These are phyloP conservation scores for Claviceps sp. DNA, from an alignment of 2,329 filamentous ascomycete genomes.

Conservation along the genomic window DNA sequence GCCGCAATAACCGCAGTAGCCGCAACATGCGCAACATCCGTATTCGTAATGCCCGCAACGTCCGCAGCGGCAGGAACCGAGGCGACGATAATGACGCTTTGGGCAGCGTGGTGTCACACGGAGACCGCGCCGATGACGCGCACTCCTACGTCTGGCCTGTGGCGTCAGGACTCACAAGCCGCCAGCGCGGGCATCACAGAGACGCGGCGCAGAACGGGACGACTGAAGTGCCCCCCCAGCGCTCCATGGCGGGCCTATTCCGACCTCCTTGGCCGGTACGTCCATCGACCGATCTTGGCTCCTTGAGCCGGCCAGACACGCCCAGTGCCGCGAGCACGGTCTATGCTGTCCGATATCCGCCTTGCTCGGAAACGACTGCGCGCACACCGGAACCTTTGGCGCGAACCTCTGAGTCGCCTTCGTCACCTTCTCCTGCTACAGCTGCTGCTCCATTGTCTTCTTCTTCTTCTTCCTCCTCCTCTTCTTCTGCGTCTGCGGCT, in stretches of 20 bases:
- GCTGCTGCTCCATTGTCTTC: background rate
- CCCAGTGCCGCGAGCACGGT: constrained; percentile 51
- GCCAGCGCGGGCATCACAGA: constrained; percentile 13
- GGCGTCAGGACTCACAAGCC: constrained; percentile 14
- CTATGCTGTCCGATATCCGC: constrained; percentile 49
- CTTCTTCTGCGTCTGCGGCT: background rate
- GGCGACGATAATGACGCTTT: background rate
- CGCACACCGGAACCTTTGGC: constrained; percentile 28
- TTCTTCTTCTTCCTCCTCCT: constrained; percentile 1
- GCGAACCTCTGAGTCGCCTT: constrained; percentile 26
- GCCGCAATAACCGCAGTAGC: constrained; percentile 16
- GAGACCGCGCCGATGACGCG: background rate
- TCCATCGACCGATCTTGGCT: constrained; percentile 41
- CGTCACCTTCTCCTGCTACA: constrained; percentile 3
- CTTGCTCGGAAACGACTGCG: constrained; percentile 37
- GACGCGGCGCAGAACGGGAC: constrained; percentile 8
- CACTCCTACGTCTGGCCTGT: constrained; percentile 15
- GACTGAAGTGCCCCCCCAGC: constrained; percentile 13
- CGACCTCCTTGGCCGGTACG: constrained; percentile 43
- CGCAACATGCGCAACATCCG: constrained; percentile 13
- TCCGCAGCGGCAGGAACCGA: background rate
- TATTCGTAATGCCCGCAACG: background rate
- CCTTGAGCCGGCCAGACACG: constrained; percentile 48
- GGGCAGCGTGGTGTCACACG: background rate
- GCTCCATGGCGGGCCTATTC: constrained; percentile 22